phyloP scores from a whole-genome alignment of 345 rosid genomes.

The Lenwebbia sp. region DNA sequence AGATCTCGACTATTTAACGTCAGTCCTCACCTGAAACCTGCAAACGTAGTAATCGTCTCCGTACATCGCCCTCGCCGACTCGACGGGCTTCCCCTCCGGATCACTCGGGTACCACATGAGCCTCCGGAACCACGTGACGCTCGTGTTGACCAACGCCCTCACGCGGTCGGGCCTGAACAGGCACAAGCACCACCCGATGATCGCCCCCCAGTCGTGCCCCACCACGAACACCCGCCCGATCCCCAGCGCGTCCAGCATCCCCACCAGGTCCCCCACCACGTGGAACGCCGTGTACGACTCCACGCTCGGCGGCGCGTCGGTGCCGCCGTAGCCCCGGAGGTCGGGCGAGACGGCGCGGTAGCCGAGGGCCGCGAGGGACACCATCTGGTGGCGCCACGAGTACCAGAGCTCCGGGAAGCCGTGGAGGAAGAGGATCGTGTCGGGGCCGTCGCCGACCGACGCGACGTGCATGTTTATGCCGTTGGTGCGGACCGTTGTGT shows the following conservation, averaged over 20 bases:
- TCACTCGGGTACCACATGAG: conserved; percentile 18
- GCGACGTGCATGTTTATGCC: conserved; percentile 27
- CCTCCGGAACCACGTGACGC: conserved; percentile 21
- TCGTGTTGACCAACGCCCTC: conserved; percentile 56
- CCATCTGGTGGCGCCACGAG: conserved; percentile 73
- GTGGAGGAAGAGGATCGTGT: conserved; percentile 17
- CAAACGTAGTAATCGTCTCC: conserved; percentile 69
- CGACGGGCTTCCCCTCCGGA: conserved; percentile 32
- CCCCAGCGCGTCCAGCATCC: conserved; percentile 17
- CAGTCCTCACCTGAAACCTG: conserved; percentile 52
- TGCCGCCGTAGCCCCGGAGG: conserved; percentile 65
- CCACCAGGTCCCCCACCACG: conserved; percentile 23
- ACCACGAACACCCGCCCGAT: conserved; percentile 46
- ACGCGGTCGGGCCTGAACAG: conserved; percentile 55
- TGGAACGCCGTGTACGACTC: conserved; percentile 27
- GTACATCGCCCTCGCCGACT: conserved; percentile 19
- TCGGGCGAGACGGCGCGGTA: conserved; percentile 66
- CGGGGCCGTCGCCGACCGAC: conserved; percentile 12
- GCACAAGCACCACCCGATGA: conserved; percentile 47
- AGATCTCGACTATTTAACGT: neutral
- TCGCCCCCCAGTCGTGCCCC: conserved; percentile 83
- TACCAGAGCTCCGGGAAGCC: conserved; percentile 30
- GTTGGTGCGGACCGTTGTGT: conserved; percentile 11
- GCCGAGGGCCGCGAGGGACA: conserved; percentile 39
- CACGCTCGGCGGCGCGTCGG: conserved; percentile 37